Percentiles rank a stretch among this genome's conserved stretches.
Conservation (phyloP, 352 stramenopile species). For the Nothophytophthora sp. region DNA sequence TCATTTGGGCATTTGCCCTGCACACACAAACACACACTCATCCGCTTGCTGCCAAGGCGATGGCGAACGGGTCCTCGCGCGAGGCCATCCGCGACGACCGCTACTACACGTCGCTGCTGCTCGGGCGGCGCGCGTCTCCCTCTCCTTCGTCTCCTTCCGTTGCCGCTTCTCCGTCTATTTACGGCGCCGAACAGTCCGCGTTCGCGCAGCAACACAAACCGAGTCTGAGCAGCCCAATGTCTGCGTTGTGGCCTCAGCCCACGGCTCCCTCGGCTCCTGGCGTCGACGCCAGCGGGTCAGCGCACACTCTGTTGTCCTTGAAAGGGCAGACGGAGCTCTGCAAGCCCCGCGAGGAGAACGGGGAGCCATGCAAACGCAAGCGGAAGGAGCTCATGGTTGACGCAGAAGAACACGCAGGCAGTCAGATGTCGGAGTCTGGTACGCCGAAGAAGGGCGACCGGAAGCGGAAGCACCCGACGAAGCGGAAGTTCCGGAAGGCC, state of each 20-base stretch:
- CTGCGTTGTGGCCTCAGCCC: no score
- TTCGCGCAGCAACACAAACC: no score
- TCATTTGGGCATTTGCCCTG: conserved; percentile 14
- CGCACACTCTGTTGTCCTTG: conserved; percentile 21
- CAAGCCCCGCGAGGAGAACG: conserved; percentile 10
- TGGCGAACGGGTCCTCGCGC: conserved; percentile 7
- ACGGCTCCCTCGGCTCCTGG: no score
- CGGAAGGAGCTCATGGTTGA: conserved; percentile 6
- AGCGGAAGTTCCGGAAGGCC: conserved; percentile 33
- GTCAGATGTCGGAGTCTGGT: conserved; percentile 5
- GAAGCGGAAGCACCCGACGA: conserved; percentile 10
- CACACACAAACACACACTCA: no score
- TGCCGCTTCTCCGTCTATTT: no score
- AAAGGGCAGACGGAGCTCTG: conserved; percentile 11
- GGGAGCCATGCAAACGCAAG: not conserved
- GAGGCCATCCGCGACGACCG: conserved; percentile 28
- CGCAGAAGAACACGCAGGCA: conserved; percentile 9
- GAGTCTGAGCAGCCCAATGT: no score
- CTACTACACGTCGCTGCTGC: conserved; percentile 32
- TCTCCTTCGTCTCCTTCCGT: conserved; percentile 2
- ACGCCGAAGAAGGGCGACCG: not conserved
- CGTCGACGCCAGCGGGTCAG: conserved; percentile 7
- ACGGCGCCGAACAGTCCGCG: no score
- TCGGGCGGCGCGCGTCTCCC: conserved; percentile 9
- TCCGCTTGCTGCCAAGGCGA: no score